These are phyloP conservation scores for Phytophthora brassicae DNA, from an alignment of 352 stramenopile species.

Conservation along the genomic window DNA sequence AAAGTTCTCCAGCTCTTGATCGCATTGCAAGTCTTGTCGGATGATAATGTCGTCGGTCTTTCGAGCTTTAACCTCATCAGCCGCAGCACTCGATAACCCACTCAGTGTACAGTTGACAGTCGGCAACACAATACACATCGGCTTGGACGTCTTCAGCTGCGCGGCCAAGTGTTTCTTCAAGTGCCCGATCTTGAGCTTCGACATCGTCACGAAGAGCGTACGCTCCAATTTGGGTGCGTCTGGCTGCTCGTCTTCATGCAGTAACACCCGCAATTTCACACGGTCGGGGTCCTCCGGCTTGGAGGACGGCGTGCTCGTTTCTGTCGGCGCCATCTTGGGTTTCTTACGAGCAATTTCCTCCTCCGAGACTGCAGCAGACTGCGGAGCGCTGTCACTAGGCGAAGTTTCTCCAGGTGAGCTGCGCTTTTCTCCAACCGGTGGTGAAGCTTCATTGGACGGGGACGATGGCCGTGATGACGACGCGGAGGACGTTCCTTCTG, in stretches of 20 bases:
- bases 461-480: conserved; percentile 31
- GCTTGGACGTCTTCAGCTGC: conserved; percentile 43
- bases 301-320: not conserved
- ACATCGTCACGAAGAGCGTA: conserved; percentile 61
- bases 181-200: conserved; percentile 69
- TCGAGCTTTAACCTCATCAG: conserved; percentile 15
- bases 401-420: conserved; percentile 9
- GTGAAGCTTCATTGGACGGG: conserved; percentile 27
- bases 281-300: conserved; percentile 24
- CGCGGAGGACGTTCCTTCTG: conserved; percentile 4
- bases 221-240: conserved; percentile 41
- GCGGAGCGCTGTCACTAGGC: conserved; percentile 6
- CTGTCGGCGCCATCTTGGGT: conserved; percentile 6
- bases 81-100: conserved; percentile 32
- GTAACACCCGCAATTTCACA: conserved; percentile 62
- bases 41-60: conserved; percentile 27
- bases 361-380: conserved; percentile 19
- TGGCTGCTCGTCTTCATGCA: conserved; percentile 53
- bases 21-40: conserved; percentile 67
- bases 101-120: conserved; percentile 55
- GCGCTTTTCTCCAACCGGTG: conserved; percentile 38
- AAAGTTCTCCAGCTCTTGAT: conserved; percentile 76
- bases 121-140: conserved; percentile 64
- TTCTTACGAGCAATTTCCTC: conserved; percentile 39
- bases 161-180: conserved; percentile 69